Evolutionary conservation across 1,284 basidiomycete genomes (phyloP), one percentile per base, ranked within the genome.

Genomic region (Boletellus deceptivus): DNA sequence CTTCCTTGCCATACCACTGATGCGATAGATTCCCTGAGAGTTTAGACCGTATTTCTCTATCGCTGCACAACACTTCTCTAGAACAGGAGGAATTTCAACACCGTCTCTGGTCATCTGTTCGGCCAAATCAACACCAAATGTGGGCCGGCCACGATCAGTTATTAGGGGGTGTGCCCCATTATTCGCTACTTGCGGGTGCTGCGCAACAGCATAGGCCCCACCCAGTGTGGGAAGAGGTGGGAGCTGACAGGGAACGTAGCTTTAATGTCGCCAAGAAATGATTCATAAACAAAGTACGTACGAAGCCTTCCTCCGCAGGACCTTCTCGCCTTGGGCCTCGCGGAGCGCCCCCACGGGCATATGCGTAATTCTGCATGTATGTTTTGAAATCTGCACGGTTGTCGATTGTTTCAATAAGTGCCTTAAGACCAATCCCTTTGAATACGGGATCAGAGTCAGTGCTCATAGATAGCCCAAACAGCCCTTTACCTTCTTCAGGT

Each of bases 321-420:
- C 91, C 92, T 56, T 93, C 90, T 59, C 92, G 75, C 52, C 89
- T 77, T 17, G 88, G 91, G 10, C 88, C 91, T 44, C 83, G 78
- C 33, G 80, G 73, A 37, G 63, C 67, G 49, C 76, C 75, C 3
- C 83, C 91, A 55, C 91, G 88, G 6, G 91, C 91, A 58, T 84
- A 89, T 1, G 91, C 87, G 65, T 97, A 99, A 65, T 97, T 93
- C 67, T 97, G 91, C 94, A 99, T 97, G 70, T 90, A 99, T 18
- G 82, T 82, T 72, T 91, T 96, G 74, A 99, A 99, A 71, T 99
- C 97, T 37, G 84, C 77, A 24, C 93, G 83, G 63, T 95, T 95
- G 72, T 99, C 96, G 60, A 99, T 97, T 9, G 82, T 79, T 67
- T 98, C 94, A 50, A 91, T 88, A 7, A 92, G 83, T 1, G 85